These are phyloP conservation scores for Eragrostis curvula DNA, from an alignment of 176 grass and related monocot genomes.

Conservation along the genomic window DNA sequence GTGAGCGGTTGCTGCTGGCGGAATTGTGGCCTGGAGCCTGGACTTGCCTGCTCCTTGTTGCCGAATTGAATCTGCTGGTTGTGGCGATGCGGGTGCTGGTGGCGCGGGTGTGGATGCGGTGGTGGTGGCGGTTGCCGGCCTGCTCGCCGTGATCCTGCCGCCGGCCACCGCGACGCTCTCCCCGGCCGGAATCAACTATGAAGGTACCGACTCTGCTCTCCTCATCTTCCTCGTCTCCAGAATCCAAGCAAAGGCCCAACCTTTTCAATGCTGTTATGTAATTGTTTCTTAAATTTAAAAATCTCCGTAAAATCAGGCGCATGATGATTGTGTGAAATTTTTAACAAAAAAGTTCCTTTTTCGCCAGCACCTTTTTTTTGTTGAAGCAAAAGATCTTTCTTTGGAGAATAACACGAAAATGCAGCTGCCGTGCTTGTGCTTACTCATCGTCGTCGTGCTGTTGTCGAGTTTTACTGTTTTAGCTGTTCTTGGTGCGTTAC, in stretches of 20 bases:
- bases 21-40: slow-evolving; percentile 32
- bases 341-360: neutral
- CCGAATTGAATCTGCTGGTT: slow-evolving; percentile 24
- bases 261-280: neutral
- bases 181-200: slow-evolving; percentile 72
- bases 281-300: neutral
- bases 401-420: slow-evolving; percentile 25
- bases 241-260: neutral
- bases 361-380: neutral
- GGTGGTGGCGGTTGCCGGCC: slow-evolving; percentile 22
- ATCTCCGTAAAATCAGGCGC: neutral
- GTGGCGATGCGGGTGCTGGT: slow-evolving; percentile 28
- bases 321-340: neutral
- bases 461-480: neutral
- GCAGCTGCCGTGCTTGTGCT: neutral
- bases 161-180: slow-evolving; percentile 57
- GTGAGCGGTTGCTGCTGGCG: slow-evolving; percentile 1
- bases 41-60: neutral
- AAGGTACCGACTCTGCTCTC: slow-evolving; percentile 36
- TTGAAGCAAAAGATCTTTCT: no score
- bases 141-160: slow-evolving; percentile 40
- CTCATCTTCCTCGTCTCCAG: neutral
- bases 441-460: neutral
- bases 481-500: neutral
- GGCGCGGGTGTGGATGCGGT: slow-evolving; percentile 19